Evolutionary conservation across 2,329 filamentous ascomycete genomes (phyloP).

Genomic region (Ceratocystis huliohia): DNA sequence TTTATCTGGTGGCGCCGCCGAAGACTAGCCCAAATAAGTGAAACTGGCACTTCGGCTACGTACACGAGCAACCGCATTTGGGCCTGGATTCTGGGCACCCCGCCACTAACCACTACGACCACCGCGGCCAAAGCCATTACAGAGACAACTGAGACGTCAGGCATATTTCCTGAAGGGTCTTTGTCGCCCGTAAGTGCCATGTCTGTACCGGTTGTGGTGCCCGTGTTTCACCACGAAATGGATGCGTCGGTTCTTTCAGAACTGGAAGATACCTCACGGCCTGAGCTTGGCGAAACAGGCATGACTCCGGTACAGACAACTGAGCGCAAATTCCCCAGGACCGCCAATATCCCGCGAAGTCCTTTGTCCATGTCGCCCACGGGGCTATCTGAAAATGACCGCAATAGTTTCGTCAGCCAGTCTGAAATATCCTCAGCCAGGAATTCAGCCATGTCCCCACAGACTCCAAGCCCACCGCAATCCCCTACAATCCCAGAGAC

Average conservation of each 20-base stretch:
- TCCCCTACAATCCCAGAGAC: constrained; percentile 7
- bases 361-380: not conserved
- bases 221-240: not conserved
- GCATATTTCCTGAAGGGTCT: constrained; percentile 2
- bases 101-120: constrained; percentile 25
- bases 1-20: constrained; percentile 37
- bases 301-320: not conserved
- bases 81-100: constrained; percentile 38
- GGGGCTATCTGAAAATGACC: not conserved
- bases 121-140: constrained; percentile 34
- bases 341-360: not conserved
- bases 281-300: not conserved
- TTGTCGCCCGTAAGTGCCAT: not conserved
- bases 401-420: constrained; percentile 3
- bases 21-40: constrained; percentile 31
- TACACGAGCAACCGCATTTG: constrained; percentile 37
- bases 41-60: constrained; percentile 33
- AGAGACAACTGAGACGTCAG: constrained; percentile 28
- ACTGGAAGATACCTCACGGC: not conserved
- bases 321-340: not conserved
- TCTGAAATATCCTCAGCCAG: constrained; percentile 3
- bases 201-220: not conserved
- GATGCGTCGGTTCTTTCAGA: not conserved
- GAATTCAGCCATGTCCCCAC: constrained; percentile 6
- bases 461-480: not conserved